Conservation (phyloP, 768 basidiomycete species). For the Leucocoprinus birnbaumii region DNA sequence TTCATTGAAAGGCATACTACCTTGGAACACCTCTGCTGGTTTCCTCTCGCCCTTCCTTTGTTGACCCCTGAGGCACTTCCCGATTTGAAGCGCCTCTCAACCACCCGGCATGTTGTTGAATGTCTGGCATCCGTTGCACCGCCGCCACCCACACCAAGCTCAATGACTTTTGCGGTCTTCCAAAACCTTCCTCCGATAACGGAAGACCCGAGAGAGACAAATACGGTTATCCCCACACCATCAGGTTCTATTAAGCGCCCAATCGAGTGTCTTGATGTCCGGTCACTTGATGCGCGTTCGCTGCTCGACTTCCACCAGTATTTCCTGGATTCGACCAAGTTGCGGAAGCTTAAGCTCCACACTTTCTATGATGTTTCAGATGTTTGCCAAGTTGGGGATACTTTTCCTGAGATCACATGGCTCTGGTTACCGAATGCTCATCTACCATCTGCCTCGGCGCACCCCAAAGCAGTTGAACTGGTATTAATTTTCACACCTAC, state of each 20-base stretch:
- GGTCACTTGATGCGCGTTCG: conserved; percentile 24
- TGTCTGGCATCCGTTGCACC: conserved; percentile 25
- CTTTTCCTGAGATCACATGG: conserved; percentile 38
- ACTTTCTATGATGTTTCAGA: conserved; percentile 24
- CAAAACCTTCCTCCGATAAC: conserved; percentile 9
- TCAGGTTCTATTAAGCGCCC: conserved; percentile 18
- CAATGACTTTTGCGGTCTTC: conserved; percentile 8
- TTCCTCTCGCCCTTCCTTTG: conserved; percentile 32
- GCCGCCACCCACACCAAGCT: conserved; percentile 14
- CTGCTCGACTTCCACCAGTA: conserved; percentile 23
- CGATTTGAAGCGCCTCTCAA: conserved; percentile 34
- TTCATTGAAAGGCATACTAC: conserved; percentile 45
- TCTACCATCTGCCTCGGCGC: conserved; percentile 16
- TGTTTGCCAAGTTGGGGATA: conserved; percentile 29
- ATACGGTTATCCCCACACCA: not conserved
- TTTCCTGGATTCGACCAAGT: conserved; percentile 24
- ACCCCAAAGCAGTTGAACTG: conserved; percentile 23
- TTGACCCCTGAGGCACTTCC: conserved; percentile 36
- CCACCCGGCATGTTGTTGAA: conserved; percentile 30
- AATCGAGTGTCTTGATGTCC: conserved; percentile 34
- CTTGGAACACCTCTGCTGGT: conserved; percentile 45
- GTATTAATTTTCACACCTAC: too few relatives aligned
- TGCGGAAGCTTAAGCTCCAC: conserved; percentile 32
- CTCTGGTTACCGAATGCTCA: conserved; percentile 32
- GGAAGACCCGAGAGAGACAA: conserved; percentile 7